These are phyloP conservation scores for Salix exigua DNA, from an alignment of 345 rosid genomes.

Conservation along the genomic window DNA sequence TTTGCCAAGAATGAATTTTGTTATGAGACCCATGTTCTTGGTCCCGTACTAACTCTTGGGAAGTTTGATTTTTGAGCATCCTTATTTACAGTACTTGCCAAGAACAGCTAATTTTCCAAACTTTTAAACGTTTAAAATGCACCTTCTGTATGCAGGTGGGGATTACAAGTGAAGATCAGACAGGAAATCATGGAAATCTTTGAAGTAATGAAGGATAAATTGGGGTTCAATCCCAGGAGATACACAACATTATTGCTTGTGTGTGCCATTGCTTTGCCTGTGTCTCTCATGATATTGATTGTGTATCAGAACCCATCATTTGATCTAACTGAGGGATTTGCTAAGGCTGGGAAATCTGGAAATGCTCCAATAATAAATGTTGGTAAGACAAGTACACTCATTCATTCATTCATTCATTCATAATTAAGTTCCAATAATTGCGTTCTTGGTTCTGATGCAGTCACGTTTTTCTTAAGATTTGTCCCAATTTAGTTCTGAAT, in stretches of 20 bases:
- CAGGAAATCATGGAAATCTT: constrained; percentile 6
- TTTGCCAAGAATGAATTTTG: background rate
- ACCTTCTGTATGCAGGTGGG: background rate
- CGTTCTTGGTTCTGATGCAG: background rate
- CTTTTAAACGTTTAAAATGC: background rate
- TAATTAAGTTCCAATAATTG: background rate
- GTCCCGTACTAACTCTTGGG: background rate
- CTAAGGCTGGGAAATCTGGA: background rate
- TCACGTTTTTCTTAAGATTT: background rate
- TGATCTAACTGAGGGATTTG: background rate
- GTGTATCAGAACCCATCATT: background rate
- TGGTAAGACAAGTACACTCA: background rate
- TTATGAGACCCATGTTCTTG: background rate
- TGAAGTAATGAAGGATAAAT: background rate
- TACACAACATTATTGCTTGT: background rate
- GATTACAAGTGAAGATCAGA: background rate
- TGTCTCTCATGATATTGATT: background rate
- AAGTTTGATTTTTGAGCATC: background rate
- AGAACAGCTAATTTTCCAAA: background rate
- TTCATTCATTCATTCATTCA: background rate
- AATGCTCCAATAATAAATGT: background rate
- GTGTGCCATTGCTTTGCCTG: constrained; percentile 5
- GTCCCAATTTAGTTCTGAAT: background rate
- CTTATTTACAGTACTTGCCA: background rate
- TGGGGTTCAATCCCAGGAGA: background rate